Evolutionary conservation across 352 stramenopile species (phyloP), one percentile per base, ranked within the genome.

Genomic region (Plasmopara muralis): DNA sequence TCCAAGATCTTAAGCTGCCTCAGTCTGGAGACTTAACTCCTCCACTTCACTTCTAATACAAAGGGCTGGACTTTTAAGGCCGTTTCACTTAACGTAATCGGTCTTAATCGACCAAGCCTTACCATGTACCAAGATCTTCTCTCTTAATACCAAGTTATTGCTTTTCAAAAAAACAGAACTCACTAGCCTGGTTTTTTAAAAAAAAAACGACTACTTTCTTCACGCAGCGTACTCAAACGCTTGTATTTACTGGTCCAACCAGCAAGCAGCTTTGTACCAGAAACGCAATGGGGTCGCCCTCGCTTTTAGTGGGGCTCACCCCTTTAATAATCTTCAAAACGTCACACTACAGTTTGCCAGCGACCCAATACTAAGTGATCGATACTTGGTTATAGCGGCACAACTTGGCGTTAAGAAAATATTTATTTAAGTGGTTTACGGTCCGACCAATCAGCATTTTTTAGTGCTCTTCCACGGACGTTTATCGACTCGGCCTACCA

Each of bases 1-100:
- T 49, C 4, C 43, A 49, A 49, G 43, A 10, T 14, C 28, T 49
- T 16, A 49, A 49, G 20, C 43, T 29, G 4, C 40, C 43, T 16
- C 15, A 5, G 4, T 25, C 43, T 9, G 43, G 30, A 28, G 43
- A 49, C 18, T 40, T 49, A 10, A 49, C 43, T 29, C 43, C 43
- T 41, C 30, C 7, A 20, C 10, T 49, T 34, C 31, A 37, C 31
- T 44, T 44, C 39, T 44, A 44, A 29, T 25, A 8, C 20, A 9
- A n/a, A 12, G 12, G n/a, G n/a, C 5, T 44, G 39, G 39, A 44
- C 39, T 6, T 29, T 44, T 44, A 44, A 44, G 10, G 39, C 39
- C n/a, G 12, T 44, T 44, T 44, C 39, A 44, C 39, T 44, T 10
- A 44, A 44, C 12, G 16, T 44, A 5, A 44, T 18, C 39, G 39